phyloP scores from a whole-genome alignment of 352 stramenopile genomes.

The Globisporangium canariense region DNA sequence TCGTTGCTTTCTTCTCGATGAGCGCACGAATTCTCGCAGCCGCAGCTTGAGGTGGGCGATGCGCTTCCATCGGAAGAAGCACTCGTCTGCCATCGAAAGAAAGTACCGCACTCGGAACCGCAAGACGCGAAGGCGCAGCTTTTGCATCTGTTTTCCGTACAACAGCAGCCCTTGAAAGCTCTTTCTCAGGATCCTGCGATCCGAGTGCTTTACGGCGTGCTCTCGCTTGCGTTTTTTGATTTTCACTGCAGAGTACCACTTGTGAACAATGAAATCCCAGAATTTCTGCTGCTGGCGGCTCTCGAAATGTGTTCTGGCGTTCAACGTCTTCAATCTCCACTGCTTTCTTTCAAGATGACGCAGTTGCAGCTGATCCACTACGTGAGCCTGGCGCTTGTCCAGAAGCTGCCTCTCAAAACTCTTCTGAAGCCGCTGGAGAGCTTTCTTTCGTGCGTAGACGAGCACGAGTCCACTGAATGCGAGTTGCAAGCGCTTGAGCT shows the following conservation, averaged over 20 bases:
- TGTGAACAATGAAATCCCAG: conserved; percentile 20
- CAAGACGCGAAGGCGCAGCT: conserved; percentile 12
- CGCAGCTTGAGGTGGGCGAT: conserved; percentile 12
- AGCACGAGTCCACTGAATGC: not conserved
- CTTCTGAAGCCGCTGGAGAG: not conserved
- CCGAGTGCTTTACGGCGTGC: not conserved
- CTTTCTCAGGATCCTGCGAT: not conserved
- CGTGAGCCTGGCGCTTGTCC: not conserved
- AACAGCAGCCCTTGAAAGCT: conserved; percentile 7
- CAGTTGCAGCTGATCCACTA: not conserved
- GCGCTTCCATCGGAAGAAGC: conserved; percentile 23
- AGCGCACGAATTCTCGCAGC: conserved; percentile 13
- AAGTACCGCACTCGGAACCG: conserved; percentile 28
- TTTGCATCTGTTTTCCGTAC: conserved; percentile 7
- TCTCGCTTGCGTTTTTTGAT: not conserved
- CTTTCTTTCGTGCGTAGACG: not conserved
- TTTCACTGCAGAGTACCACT: conserved; percentile 17
- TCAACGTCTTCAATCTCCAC: not conserved
- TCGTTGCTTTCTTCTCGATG: not conserved
- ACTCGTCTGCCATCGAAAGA: conserved; percentile 22
- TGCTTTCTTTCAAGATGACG: conserved; percentile 4
- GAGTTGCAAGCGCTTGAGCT: not conserved
- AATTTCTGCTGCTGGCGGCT: conserved; percentile 16
- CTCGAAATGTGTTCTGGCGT: conserved; percentile 20
- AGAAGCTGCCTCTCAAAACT: not conserved